Evolutionary conservation across 2,329 filamentous ascomycete genomes (phyloP), one percentile per base, ranked within the genome.

Genomic region (Penicillium sp.): DNA sequence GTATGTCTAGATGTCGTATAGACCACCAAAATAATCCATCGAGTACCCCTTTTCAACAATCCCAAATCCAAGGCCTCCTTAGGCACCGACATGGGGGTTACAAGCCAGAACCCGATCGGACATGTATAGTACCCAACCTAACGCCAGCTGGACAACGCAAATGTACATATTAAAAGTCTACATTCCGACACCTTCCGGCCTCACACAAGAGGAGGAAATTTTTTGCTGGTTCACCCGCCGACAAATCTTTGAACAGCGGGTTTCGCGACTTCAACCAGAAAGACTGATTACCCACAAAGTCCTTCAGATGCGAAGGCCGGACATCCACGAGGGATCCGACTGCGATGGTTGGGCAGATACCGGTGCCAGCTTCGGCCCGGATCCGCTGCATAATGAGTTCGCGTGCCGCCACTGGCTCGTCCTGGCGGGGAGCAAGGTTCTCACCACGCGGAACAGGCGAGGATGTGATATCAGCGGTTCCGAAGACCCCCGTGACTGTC

Each of bases 401-500:
- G 17, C 56, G 52, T 16, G 51, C 54, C 3, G 51, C 56, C 16
- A 50, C 30, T 3, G 57, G 51, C 32, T 55, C 46, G 15, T 56
- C 47, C 5, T 41, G 33, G 20, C 45, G 47, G 26, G 44, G 44
- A 28, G 45, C 33, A 4, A 48, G 39, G 22, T 47, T 42, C 10
- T 52, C 47, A 3, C 14, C 41, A n/a, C 31, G 47, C 9, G 43
- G 35, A 3, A 41, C 39, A 16, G 41, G 32, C 3, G 32, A 28
- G 1, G 37, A 30, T 12, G 44, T 39, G 4, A 57, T 39, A 5
- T 55, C 50, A 5, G 55, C 40, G 0, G 51, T 72, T 29, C 70
- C 65, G 6, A 75, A 71, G 1, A 74, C 68, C 4, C 81, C 67
- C 7, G 82, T 73, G 2, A 79, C 59, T 12, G 74, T 74, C 37